Evolutionary conservation across 1,139 yeast genomes (phyloP).

Genomic region (Pneumocystis carinii): DNA sequence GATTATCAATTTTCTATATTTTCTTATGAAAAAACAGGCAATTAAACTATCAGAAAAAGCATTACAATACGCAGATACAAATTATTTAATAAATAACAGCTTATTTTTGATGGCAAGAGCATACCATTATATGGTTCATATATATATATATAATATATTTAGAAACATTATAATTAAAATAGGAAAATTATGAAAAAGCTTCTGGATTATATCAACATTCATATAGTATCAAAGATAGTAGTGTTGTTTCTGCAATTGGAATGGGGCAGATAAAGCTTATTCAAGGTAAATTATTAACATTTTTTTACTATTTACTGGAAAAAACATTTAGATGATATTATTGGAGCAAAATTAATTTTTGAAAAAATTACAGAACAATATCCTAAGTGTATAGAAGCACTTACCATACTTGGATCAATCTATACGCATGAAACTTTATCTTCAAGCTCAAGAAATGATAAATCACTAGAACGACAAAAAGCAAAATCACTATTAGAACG

Average conservation of each 20-base stretch:
- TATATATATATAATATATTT: not conserved
- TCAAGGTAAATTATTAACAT: slow-evolving; percentile 16
- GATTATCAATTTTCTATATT: not conserved
- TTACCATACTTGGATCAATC: slow-evolving; percentile 59
- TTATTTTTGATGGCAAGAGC: slow-evolving; percentile 79
- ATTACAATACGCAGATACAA: slow-evolving; percentile 27
- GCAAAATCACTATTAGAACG: slow-evolving; percentile 42
- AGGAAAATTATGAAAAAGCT: slow-evolving; percentile 59
- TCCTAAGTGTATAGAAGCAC: slow-evolving; percentile 60
- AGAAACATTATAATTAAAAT: slow-evolving; percentile 28
- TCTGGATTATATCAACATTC: slow-evolving; percentile 22
- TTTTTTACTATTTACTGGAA: not conserved
- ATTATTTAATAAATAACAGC: slow-evolving; percentile 52
- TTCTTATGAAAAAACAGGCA: not conserved
- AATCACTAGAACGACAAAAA: slow-evolving; percentile 13
- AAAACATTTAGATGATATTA: slow-evolving; percentile 40
- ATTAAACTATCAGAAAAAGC: slow-evolving; percentile 43
- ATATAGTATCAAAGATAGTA: slow-evolving; percentile 8
- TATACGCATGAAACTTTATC: slow-evolving; percentile 35
- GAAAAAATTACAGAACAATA: slow-evolving; percentile 56
- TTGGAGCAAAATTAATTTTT: slow-evolving; percentile 75
- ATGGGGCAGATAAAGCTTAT: slow-evolving; percentile 73
- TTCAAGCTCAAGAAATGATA: slow-evolving; percentile 9
- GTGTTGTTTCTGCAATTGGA: slow-evolving; percentile 55
- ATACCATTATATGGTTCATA: slow-evolving; percentile 30